phyloP scores from a whole-genome alignment of 2,329 filamentous ascomycete species.

The Kalmusia sp. region DNA sequence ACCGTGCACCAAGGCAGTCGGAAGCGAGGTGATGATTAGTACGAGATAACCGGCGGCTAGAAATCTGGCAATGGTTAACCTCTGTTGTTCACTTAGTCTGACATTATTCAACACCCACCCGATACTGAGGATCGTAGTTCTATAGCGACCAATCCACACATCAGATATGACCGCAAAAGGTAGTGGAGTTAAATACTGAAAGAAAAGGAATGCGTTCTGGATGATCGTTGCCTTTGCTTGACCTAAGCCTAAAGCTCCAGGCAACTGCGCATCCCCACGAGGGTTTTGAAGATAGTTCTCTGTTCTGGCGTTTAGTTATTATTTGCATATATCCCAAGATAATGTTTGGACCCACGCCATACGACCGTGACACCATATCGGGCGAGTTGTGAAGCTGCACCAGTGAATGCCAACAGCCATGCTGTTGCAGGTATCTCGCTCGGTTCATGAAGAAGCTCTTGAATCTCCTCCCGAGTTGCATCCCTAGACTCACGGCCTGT shows the following conservation, averaged over 20 bases:
- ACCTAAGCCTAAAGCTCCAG: slow-evolving; percentile 29
- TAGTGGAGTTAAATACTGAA: slow-evolving; percentile 29
- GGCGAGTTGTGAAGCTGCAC: not conserved
- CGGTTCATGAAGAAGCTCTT: not conserved
- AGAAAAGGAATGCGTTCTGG: slow-evolving; percentile 20
- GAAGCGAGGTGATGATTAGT: slow-evolving; percentile 15
- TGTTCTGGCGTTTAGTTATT: slow-evolving; percentile 12
- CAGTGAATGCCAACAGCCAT: not conserved
- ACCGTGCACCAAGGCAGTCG: slow-evolving; percentile 3
- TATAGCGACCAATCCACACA: slow-evolving; percentile 43
- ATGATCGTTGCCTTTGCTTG: slow-evolving; percentile 27
- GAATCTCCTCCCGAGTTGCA: not conserved
- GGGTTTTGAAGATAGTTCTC: slow-evolving; percentile 32
- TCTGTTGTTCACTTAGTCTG: not conserved
- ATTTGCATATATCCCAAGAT: not conserved
- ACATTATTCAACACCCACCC: slow-evolving; percentile 1
- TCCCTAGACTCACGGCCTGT: too few species aligned
- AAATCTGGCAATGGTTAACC: too few species aligned
- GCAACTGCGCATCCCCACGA: slow-evolving; percentile 18
- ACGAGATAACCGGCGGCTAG: slow-evolving; percentile 3
- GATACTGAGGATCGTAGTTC: slow-evolving; percentile 36
- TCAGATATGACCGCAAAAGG: slow-evolving; percentile 42
- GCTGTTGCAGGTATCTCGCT: not conserved
- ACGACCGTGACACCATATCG: not conserved
- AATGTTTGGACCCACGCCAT: slow-evolving; percentile 63